phyloP scores from a whole-genome alignment of 1,284 basidiomycete genomes.

The Neonothopanus nambi region DNA sequence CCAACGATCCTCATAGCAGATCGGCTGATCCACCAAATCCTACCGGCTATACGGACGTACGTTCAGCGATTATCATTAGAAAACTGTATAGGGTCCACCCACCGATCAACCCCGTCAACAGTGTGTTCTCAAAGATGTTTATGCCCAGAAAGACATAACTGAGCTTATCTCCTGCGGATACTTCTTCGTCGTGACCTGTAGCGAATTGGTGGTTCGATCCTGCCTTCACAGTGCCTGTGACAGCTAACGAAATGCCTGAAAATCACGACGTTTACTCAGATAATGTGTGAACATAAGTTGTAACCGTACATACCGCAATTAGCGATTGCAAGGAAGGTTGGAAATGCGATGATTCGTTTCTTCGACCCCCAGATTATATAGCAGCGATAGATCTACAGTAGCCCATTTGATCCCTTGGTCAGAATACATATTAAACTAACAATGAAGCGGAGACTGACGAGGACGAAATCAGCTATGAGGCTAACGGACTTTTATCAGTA shows the following conservation, averaged over 20 bases:
- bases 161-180: background rate
- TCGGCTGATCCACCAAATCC: constrained; percentile 9
- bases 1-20: background rate
- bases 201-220: constrained; percentile 3
- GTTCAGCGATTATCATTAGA: background rate
- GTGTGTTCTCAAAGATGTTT: constrained; percentile 5
- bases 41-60: constrained; percentile 1
- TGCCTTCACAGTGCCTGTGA: background rate
- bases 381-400: constrained; percentile 7
- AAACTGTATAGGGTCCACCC: background rate
- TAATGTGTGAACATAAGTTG: background rate
- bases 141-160: constrained; percentile 2
- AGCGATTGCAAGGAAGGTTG: background rate
- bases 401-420: background rate
- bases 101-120: constrained; percentile 10
- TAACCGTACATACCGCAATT: constrained; percentile 1
- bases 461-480: background rate
- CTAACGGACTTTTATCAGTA: background rate
- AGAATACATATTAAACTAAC: background rate
- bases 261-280: background rate
- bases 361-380: constrained; percentile 9
- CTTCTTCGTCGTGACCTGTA: background rate
- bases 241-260: background rate
- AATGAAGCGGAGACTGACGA: constrained; percentile 4
- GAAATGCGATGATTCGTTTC: background rate